Base-by-base conservation (phyloP, 2,329 filamentous ascomycete species). In the Hypoxylon sp. region DNA sequence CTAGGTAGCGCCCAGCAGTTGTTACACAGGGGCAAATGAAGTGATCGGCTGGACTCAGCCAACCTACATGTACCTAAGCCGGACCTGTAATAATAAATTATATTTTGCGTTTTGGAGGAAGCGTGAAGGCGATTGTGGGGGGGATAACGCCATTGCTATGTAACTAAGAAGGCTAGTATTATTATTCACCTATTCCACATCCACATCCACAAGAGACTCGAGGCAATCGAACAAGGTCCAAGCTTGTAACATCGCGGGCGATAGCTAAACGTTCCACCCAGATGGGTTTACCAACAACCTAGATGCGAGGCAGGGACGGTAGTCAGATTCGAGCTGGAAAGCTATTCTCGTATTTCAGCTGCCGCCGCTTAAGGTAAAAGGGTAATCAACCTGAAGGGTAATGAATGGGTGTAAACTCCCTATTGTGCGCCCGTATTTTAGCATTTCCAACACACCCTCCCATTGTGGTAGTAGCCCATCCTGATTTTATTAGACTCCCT, bases 191-290 rank as follows among this genome's bases (percentile, higher is more conserved):
- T 53, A 53, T 60, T 62, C 46, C 45, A 55, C 58, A 43, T 32
- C 59, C 28, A 65, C 61, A n/a, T n/a, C n/a, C n/a, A n/a, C n/a
- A n/a, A n/a, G 32, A 60, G 55, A 60, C 38, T 46, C 17, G 23
- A 52, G 30, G 46, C 21, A 41, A 43, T 56, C 50, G 17, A 58
- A 48, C 68, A 68, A 49, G 68, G 65, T 60, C 43, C 23, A 53
- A 63, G 65, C 68, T 68, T 70, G 65, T 49, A 63, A 51, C 23
- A 49, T 59, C 55, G 55, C 52, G 60, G 65, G 56, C 65, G 38
- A 50, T 52, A 43, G 52, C 60, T 60, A 63, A 57, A 66, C 62
- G 68, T 68, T 68, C 65, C 68, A 68, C 59, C 25, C 57, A 57
- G 65, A 64, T 60, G 68, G 68, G 63, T 63, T 70, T 58, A 57